Evolutionary conservation across 441 rosid genomes (phyloP).

Genomic region (Populus trichocarpa): DNA sequence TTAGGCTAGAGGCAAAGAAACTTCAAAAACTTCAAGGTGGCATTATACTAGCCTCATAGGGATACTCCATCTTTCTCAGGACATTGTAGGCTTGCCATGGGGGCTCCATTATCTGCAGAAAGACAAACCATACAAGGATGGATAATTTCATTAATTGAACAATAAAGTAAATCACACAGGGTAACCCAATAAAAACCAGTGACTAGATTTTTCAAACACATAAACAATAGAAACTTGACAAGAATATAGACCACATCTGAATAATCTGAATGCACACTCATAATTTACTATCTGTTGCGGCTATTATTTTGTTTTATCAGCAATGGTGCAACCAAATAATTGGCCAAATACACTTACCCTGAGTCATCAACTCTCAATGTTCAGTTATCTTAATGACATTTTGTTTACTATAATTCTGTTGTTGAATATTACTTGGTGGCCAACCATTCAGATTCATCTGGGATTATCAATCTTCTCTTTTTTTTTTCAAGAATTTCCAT

Average conservation of each 20-base stretch:
- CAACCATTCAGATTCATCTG: neutral
- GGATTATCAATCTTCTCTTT: neutral
- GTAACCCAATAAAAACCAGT: neutral
- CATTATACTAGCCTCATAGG: conserved; percentile 64
- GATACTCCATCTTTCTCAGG: conserved; percentile 86
- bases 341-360: neutral
- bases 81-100: conserved; percentile 88
- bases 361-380: neutral
- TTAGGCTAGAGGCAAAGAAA: conserved; percentile 2
- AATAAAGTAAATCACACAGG: neutral
- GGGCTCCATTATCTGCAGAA: conserved; percentile 86
- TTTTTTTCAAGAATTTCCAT: neutral
- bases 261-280: neutral
- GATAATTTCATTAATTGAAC: neutral
- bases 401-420: neutral
- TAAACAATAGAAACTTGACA: neutral
- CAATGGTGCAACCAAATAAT: neutral
- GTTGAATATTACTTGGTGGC: neutral
- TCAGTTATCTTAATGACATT: neutral
- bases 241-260: neutral
- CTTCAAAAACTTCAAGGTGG: conserved; percentile 1
- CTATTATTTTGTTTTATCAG: neutral
- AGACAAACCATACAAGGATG: conserved; percentile 7
- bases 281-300: neutral
- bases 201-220: neutral